phyloP scores from a whole-genome alignment of 2,329 filamentous ascomycete genomes.

The Phyllosticta capitalensis region DNA sequence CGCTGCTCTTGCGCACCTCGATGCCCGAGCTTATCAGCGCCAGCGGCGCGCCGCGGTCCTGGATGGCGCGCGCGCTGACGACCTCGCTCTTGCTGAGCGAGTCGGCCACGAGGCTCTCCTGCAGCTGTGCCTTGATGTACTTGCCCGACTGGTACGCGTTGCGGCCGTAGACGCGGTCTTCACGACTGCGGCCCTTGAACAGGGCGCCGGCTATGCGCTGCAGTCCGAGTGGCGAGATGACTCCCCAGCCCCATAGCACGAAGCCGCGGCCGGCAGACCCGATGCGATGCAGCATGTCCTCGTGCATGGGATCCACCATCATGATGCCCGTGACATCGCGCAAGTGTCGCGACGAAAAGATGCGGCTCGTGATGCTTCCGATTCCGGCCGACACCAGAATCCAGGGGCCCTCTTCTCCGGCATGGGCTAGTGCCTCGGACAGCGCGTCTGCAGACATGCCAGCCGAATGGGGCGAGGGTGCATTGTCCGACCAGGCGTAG shows the following conservation, averaged over 20 bases:
- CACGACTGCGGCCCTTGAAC: slow-evolving; percentile 67
- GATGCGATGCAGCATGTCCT: slow-evolving; percentile 66
- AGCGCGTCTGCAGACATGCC: slow-evolving; percentile 87
- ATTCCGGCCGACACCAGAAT: slow-evolving; percentile 78
- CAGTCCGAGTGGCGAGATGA: slow-evolving; percentile 78
- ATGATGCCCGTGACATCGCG: slow-evolving; percentile 67
- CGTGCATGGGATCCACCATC: slow-evolving; percentile 80
- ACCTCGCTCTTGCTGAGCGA: slow-evolving; percentile 80
- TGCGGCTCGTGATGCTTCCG: slow-evolving; percentile 79
- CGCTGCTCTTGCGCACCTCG: slow-evolving; percentile 52
- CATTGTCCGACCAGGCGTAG: slow-evolving; percentile 79
- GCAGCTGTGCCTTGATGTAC: slow-evolving; percentile 79
- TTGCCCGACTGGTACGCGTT: slow-evolving; percentile 72
- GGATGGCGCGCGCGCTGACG: slow-evolving; percentile 66
- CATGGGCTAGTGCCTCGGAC: slow-evolving; percentile 71
- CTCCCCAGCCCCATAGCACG: slow-evolving; percentile 72
- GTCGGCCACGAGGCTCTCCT: slow-evolving; percentile 82
- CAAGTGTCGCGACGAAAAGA: slow-evolving; percentile 79
- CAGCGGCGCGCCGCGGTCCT: slow-evolving; percentile 64
- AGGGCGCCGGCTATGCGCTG: slow-evolving; percentile 71
- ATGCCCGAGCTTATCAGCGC: slow-evolving; percentile 75
- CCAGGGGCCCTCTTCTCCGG: slow-evolving; percentile 81
- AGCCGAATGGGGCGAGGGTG: slow-evolving; percentile 84
- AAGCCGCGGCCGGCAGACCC: slow-evolving; percentile 66
- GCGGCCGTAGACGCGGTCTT: slow-evolving; percentile 77